Evolutionary conservation across 768 basidiomycete species (phyloP), one percentile per base, ranked within the genome.

Genomic region (Calvatia gigantea): DNA sequence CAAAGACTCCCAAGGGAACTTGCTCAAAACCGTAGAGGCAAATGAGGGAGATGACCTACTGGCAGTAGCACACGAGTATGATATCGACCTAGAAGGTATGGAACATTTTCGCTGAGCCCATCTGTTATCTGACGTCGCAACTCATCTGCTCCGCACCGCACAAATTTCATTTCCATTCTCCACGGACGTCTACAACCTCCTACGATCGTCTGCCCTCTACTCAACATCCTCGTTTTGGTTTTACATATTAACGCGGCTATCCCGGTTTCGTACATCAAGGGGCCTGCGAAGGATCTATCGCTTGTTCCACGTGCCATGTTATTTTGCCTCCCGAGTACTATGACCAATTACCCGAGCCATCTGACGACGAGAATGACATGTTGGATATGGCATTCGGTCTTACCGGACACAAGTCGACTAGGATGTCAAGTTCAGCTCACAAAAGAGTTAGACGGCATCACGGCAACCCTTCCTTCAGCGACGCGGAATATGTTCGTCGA

Each of bases 311-410:
- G 19, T 99, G 96, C 69, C 96, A 99, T 68, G 83, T 98, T 54
- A 92, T 99, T 56, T 77, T 95, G 51, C 76, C 85, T 23, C 80
- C 81, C 19, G 86, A 94, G 64, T 78, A 86, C 58, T 98, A 94
- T 67, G 91, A 98, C 69, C 68, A 81, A 44, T 79, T 98, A 2
- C 88, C 91, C 1, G 96, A 98, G 65, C 95, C 96, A 3, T 90
- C 90, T 53, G 96, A 98, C 61, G 96, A 99, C 66, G 96, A 99
- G 73, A 99, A 98, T 64, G 95, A 94, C 64, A 94, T 95, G 93
- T 81, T 99, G 35, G 96, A 98, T 69, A 91, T 98, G 81, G 96
- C 96, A 3, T 98, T 98, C 64, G 97, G 93, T 0, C 77, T 98
- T 50, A 95, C 94, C n/a, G 0, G 96, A 98, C 64, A 98, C 96